These are phyloP conservation scores for Solanum corneliomulleri DNA, from an alignment of 257 asterid species.

Conservation along the genomic window DNA sequence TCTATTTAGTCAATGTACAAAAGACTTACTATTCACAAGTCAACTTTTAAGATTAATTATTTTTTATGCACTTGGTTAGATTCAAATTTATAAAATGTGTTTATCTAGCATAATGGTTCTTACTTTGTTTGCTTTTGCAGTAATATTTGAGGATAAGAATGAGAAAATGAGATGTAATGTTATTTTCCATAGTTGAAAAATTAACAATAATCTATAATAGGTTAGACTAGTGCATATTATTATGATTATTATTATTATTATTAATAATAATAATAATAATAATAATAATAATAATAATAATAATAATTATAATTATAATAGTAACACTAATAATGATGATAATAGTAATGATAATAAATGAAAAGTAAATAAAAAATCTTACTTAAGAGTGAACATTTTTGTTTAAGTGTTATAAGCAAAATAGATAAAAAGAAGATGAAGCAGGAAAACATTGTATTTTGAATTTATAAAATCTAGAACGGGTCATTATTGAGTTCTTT, in stretches of 20 bases:
- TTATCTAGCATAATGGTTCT: not conserved
- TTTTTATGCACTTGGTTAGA: too few relatives aligned
- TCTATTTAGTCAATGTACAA: not conserved
- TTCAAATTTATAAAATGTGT: too few relatives aligned
- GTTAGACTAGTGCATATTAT: not conserved
- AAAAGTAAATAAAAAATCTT: not conserved
- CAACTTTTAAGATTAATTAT: not conserved
- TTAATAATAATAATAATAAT: too few relatives aligned
- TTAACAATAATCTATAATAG: too few relatives aligned
- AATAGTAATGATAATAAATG: too few relatives aligned
- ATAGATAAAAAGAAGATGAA: too few relatives aligned
- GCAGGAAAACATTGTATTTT: not conserved
- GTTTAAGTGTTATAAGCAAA: not conserved
- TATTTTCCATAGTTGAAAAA: not conserved
- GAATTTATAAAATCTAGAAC: not conserved
- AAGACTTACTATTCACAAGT: not conserved
- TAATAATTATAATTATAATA: too few relatives aligned
- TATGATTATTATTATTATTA: too few relatives aligned
- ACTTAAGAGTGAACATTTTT: not conserved
- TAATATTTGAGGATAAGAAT: not conserved
- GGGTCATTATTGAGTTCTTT: not conserved
- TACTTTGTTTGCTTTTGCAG: not conserved
- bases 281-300: too few relatives aligned
- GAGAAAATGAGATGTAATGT: not conserved
- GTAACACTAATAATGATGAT: too few relatives aligned